Conservation (phyloP, 768 basidiomycete species). For the Pholiota microspora region DNA sequence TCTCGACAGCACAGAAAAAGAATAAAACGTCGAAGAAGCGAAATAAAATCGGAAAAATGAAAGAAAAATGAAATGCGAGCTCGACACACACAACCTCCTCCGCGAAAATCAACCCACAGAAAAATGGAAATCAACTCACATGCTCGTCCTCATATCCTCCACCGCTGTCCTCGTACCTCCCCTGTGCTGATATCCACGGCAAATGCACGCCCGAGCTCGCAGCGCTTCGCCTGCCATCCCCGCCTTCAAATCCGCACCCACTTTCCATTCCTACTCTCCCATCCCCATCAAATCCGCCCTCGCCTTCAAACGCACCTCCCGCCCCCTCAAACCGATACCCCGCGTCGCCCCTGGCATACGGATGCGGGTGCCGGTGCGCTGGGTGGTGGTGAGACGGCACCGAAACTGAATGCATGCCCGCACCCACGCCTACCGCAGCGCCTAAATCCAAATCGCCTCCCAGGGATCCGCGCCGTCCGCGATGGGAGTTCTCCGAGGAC, state of each 20-base stretch:
- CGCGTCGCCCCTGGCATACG: too few species aligned
- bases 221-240: conserved; percentile 26
- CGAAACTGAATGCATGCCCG: too few species aligned
- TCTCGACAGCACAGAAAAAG: neutral
- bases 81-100: too few species aligned
- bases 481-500: neutral
- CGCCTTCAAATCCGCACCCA: neutral
- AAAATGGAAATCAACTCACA: neutral
- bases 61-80: conserved; percentile 8
- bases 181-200: conserved; percentile 1
- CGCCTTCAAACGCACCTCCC: too few species aligned
- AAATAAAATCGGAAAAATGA: neutral
- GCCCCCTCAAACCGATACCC: neutral
- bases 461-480: neutral
- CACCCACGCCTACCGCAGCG: neutral
- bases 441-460: neutral
- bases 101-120: too few species aligned
- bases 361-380: too few species aligned
- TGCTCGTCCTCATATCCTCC: neutral
- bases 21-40: neutral
- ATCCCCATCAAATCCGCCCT: neutral
- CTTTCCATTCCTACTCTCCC: neutral
- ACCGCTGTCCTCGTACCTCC: neutral
- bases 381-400: too few species aligned
- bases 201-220: conserved; percentile 11